Evolutionary conservation across 1,284 basidiomycete species (phyloP).

Genomic region (Athelia psychrophila): DNA sequence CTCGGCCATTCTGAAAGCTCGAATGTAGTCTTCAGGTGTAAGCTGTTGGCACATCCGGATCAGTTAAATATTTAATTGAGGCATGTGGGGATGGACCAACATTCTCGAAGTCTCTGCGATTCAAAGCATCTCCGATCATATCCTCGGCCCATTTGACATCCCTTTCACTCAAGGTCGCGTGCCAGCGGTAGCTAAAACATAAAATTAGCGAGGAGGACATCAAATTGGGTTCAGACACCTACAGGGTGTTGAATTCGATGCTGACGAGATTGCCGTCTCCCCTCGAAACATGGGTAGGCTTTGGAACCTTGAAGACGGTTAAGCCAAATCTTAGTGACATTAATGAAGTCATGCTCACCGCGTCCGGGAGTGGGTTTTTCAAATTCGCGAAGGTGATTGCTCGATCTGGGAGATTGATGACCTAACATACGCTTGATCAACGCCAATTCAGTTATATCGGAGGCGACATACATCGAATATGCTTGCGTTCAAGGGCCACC

Average conservation of each 20-base stretch:
- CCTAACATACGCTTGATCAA: too few species aligned
- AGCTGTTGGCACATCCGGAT: not conserved
- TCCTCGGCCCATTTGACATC: constrained; percentile 43
- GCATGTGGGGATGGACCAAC: constrained; percentile 11
- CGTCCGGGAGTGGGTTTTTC: too few species aligned
- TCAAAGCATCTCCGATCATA: constrained; percentile 30
- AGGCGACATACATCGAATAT: too few species aligned
- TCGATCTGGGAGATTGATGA: too few species aligned
- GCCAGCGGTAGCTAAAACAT: constrained; percentile 32
- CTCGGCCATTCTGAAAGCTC: constrained; percentile 6
- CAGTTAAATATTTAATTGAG: constrained; percentile 2
- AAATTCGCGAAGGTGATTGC: too few species aligned
- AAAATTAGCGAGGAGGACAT: too few species aligned
- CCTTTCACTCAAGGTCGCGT: constrained; percentile 33
- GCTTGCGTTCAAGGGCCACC: too few species aligned
- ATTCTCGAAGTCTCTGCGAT: constrained; percentile 27
- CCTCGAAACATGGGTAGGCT: constrained; percentile 13
- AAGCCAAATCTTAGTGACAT: too few species aligned
- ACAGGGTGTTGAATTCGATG: constrained; percentile 51
- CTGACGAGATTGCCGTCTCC: constrained; percentile 47
- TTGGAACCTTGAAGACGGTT: too few species aligned
- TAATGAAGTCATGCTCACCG: too few species aligned
- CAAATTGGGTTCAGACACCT: too few species aligned
- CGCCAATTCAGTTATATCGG: too few species aligned
- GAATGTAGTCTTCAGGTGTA: constrained; percentile 20